Evolutionary conservation across 1,139 yeast genomes (phyloP), one percentile per base, ranked within the genome.

Genomic region (Scheffersomyces segobiensis): DNA sequence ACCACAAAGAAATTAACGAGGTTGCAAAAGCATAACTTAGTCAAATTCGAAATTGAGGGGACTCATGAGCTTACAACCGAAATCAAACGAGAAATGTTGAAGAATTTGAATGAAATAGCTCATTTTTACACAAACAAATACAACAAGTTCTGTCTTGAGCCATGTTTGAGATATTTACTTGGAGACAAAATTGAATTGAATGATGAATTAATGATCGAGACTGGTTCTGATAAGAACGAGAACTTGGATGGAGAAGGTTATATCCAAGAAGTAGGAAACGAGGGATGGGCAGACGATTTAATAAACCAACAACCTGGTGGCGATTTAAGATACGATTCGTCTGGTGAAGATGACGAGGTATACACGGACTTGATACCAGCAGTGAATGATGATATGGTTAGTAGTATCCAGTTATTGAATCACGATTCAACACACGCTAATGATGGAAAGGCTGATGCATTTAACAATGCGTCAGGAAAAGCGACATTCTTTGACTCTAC

Each of bases 111-210:
- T 50, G 83, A 83, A 49, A 88, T 93, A 20, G 78, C 93, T 0
- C 72, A 72, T 1, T 83, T 82, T 58, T 87, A 85, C 65, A 78
- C 93, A 0, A 79, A 82, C 48, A 80, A 80, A 54, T 75, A 77
- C 58, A 85, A 86, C 46, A 76, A 80, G 60, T 92, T 87, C 64
- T 91, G 97, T 63, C 76, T 95, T 39, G 98, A 95, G 67, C 87
- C 91, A 0, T 87, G 96, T 64, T 74, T 95, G 59, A 73, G 97
- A 55, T 89, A 80, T 66, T 77, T 95, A 5, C 78, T 93, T 77
- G 99, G 99, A 0, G 98, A 93, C 63, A 84, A 87, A 57, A 80
- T 92, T 3, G 85, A 84, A 39, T 67, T 90, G 26, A 73, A 75
- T 50, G 83, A 78, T 50, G 70, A 71, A 0, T 60, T 72, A 46